A percentile compares a stretch with the other conserved stretches of the same genome.
Conservation (phyloP, 176 grass and related monocot genomes). For the Triticum monococcum region DNA sequence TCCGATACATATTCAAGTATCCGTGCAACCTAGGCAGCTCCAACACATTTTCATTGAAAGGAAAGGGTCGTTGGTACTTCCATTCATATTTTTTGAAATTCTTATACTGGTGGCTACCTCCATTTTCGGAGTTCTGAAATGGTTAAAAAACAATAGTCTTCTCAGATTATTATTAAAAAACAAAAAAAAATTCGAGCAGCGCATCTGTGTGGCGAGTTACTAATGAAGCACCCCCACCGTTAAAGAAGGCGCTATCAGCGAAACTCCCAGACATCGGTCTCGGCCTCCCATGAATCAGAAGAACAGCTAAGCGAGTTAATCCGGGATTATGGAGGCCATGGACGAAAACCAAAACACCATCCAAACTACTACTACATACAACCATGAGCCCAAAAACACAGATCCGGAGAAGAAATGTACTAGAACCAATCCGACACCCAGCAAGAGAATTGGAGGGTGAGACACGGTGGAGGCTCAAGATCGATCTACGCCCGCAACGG, state of each 20-base stretch:
- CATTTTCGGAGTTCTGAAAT: neutral
- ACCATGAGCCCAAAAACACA: neutral
- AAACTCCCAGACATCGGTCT: slow-evolving; percentile 54
- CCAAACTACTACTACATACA: neutral
- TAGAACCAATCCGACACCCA: slow-evolving; percentile 33
- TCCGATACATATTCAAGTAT: too few species aligned
- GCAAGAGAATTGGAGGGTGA: neutral
- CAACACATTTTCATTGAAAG: too few species aligned
- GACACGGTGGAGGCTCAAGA: neutral
- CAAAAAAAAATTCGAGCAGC: neutral
- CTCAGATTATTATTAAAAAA: neutral
- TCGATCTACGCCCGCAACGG: slow-evolving; percentile 51
- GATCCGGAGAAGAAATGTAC: slow-evolving; percentile 1
- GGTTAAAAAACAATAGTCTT: neutral
- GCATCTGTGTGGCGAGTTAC: slow-evolving; percentile 49
- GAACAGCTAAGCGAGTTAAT: slow-evolving; percentile 54
- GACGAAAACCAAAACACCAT: neutral
- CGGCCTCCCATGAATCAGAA: slow-evolving; percentile 76
- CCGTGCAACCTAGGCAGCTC: too few species aligned
- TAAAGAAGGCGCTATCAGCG: slow-evolving; percentile 52
- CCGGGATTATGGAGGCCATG: slow-evolving; percentile 71
- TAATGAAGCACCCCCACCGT: slow-evolving; percentile 60
- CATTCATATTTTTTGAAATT: too few species aligned
- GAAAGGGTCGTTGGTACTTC: too few species aligned
- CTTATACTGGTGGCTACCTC: too few species aligned